Conservation (phyloP, 345 rosid genomes). For the Dipteronia sinensis region DNA sequence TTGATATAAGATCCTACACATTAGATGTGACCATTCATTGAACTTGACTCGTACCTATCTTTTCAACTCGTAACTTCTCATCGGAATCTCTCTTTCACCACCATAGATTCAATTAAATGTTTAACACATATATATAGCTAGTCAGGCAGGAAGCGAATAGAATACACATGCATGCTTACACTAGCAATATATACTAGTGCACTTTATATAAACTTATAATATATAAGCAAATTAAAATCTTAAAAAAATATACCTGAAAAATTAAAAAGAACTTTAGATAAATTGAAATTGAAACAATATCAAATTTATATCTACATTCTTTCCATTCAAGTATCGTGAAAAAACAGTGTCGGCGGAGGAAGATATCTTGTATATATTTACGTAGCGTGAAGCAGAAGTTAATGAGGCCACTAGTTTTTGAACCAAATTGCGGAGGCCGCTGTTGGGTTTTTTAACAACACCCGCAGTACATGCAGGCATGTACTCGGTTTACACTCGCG, state of each 20-base stretch:
- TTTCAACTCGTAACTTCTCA: not conserved
- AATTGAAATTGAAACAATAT: not conserved
- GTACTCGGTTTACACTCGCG: conserved; percentile 13
- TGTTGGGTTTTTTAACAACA: conserved; percentile 25
- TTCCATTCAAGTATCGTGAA: conserved; percentile 7
- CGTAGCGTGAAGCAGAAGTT: conserved; percentile 25
- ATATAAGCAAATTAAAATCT: not conserved
- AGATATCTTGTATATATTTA: conserved; percentile 1
- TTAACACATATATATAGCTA: not conserved
- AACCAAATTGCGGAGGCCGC: conserved; percentile 16
- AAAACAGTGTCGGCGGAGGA: conserved; percentile 20
- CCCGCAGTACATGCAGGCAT: conserved; percentile 30
- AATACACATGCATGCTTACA: not conserved
- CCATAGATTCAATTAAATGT: not conserved
- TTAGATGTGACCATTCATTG: not conserved
- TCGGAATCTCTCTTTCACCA: not conserved
- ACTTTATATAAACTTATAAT: not conserved
- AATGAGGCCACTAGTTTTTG: not conserved
- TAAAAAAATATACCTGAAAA: too few relatives aligned
- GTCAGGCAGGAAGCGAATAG: not conserved
- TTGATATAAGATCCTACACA: not conserved
- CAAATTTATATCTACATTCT: not conserved
- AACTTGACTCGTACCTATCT: not conserved
- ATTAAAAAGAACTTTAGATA: not conserved
- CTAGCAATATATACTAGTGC: not conserved